Percentiles rank a stretch among this genome's conserved stretches.
Evolutionary conservation across 805 yeast species (phyloP).

Genomic region (Geotrichum ghanense): DNA sequence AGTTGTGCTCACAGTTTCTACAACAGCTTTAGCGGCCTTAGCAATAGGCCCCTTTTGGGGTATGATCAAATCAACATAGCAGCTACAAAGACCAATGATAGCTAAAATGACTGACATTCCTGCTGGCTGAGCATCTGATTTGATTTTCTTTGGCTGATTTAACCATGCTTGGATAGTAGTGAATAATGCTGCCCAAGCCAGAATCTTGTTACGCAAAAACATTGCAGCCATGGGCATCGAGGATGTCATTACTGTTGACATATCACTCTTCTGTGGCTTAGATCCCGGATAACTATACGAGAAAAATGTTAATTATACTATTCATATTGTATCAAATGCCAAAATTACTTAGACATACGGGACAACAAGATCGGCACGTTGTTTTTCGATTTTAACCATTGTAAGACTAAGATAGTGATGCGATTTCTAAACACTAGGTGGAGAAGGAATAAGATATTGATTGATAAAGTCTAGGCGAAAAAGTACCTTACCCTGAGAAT

Average conservation of each 20-base stretch:
- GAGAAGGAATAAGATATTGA: too few species aligned
- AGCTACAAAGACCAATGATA: conserved; percentile 22
- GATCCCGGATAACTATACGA: neutral
- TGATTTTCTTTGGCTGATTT: conserved; percentile 19
- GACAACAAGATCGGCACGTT: neutral
- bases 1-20: conserved; percentile 4
- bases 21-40: conserved; percentile 1
- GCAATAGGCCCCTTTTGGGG: conserved; percentile 15
- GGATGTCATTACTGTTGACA: conserved; percentile 1
- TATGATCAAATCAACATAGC: conserved; percentile 26
- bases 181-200: conserved; percentile 28
- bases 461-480: too few species aligned
- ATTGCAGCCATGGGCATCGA: conserved; percentile 29
- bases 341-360: neutral
- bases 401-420: too few species aligned
- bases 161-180: conserved; percentile 24
- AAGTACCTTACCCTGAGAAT: too few species aligned
- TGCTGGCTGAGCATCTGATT: conserved; percentile 8
- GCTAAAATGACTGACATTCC: conserved; percentile 7
- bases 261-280: neutral
- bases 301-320: neutral
- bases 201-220: conserved; percentile 26
- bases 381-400: neutral
- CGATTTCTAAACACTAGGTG: too few species aligned
- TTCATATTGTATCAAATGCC: neutral